These are phyloP conservation scores for Delonix regia DNA, from an alignment of 306 rosid genomes.

Conservation along the genomic window DNA sequence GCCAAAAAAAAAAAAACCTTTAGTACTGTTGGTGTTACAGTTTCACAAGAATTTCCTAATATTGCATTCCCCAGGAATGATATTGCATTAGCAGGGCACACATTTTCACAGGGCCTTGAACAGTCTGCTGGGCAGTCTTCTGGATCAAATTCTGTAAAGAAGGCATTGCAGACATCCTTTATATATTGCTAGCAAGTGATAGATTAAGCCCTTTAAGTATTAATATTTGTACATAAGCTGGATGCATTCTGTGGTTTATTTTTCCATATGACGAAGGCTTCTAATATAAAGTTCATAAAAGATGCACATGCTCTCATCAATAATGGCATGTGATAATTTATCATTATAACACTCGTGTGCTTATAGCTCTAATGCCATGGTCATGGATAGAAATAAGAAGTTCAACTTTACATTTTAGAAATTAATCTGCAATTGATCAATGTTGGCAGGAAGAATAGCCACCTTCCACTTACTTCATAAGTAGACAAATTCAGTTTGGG, in stretches of 20 bases:
- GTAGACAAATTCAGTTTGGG: neutral
- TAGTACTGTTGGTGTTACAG: conserved; percentile 34
- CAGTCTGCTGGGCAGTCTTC: conserved; percentile 88
- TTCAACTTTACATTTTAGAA: neutral
- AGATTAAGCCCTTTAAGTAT: conserved; percentile 6
- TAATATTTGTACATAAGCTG: neutral
- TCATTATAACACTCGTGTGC: neutral
- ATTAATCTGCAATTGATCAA: conserved; percentile 24
- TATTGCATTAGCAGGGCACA: conserved; percentile 95
- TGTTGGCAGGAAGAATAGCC: conserved; percentile 2
- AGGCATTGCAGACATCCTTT: conserved; percentile 9
- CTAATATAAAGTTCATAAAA: conserved; percentile 24
- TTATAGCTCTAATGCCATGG: neutral
- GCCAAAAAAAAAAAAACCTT: conserved; percentile 42
- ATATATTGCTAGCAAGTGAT: neutral
- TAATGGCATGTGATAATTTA: conserved; percentile 5
- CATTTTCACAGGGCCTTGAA: conserved; percentile 72
- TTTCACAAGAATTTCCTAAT: conserved; percentile 37
- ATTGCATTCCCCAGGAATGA: conserved; percentile 47
- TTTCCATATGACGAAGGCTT: neutral
- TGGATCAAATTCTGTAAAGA: conserved; percentile 80
- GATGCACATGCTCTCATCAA: neutral
- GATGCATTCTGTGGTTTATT: neutral
- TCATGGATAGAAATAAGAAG: conserved; percentile 1
- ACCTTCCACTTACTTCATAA: neutral